These are phyloP conservation scores for Artemisia argyi DNA, from an alignment of 129 eudicot genomes.

Conservation along the genomic window DNA sequence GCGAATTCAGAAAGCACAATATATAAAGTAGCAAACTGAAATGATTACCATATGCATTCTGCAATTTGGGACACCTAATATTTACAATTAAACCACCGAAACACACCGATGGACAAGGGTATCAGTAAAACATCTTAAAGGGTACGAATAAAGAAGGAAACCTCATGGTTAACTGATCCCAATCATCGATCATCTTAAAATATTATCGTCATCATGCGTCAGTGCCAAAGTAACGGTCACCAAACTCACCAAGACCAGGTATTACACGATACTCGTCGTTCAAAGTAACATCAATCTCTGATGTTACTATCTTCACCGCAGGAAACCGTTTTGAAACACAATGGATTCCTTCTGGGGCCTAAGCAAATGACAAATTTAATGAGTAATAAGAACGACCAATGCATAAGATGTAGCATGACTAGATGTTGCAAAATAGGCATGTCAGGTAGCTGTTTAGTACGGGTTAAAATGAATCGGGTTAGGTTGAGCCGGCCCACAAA, in stretches of 20 bases:
- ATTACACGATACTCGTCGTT: constrained; percentile 91
- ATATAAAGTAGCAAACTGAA: background rate
- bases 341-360: constrained; percentile 98
- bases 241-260: constrained; percentile 97
- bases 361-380: background rate
- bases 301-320: constrained; percentile 77
- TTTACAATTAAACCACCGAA: background rate
- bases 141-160: background rate
- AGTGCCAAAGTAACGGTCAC: constrained; percentile 97
- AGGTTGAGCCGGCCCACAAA: too few species aligned
- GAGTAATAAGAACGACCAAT: background rate
- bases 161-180: background rate
- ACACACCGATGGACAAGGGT: background rate
- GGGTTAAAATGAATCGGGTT: background rate
- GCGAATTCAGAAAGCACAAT: constrained; percentile 1
- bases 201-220: constrained; percentile 50
- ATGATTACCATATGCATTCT: constrained; percentile 14
- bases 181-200: constrained; percentile 10
- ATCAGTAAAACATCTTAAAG: constrained; percentile 4
- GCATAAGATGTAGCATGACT: background rate
- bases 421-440: background rate
- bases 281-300: constrained; percentile 85
- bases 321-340: constrained; percentile 90
- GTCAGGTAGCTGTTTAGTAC: background rate
- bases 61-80: too few species aligned